A percentile compares a stretch with the other conserved stretches of the same genome.
Evolutionary conservation across 2,329 filamentous ascomycete species (phyloP).

Genomic region (Exophiala xenobiotica): DNA sequence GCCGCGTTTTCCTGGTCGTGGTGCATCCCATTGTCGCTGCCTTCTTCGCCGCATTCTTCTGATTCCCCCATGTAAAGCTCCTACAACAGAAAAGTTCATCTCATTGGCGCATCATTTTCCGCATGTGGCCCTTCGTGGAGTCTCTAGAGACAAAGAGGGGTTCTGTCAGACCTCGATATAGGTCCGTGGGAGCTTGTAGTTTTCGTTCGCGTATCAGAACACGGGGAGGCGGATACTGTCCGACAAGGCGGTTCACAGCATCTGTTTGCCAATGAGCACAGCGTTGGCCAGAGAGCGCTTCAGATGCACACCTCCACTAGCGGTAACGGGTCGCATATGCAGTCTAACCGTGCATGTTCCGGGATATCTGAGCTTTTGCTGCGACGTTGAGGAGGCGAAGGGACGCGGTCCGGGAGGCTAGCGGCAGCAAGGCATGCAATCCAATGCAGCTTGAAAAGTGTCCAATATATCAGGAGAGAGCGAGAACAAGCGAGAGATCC

Average conservation of each 20-base stretch:
- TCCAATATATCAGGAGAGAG: too few species aligned
- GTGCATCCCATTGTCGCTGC: slow-evolving; percentile 6
- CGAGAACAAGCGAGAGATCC: too few species aligned
- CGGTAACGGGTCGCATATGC: background rate
- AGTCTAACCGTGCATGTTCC: background rate
- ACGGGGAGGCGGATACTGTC: background rate
- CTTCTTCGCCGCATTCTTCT: slow-evolving; percentile 15
- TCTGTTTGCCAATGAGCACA: background rate
- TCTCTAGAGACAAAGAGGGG: background rate
- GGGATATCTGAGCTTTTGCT: background rate
- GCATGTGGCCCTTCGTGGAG: background rate
- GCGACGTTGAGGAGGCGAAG: background rate
- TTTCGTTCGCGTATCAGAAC: background rate
- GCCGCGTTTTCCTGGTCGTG: slow-evolving; percentile 5
- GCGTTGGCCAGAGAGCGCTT: too few species aligned
- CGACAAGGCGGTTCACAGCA: background rate
- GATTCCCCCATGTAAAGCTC: slow-evolving; percentile 13
- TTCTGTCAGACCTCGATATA: slow-evolving; percentile 4
- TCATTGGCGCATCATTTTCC: slow-evolving; percentile 22
- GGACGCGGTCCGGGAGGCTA: background rate
- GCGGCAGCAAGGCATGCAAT: background rate
- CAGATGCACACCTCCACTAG: background rate
- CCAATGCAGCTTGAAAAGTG: too few species aligned
- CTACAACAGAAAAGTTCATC: slow-evolving; percentile 1
- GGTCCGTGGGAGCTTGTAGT: background rate